A percentile compares a stretch with the other conserved stretches of the same genome.
Conservation (phyloP, 2,329 filamentous ascomycete species). For the Alternaria ventricosa region DNA sequence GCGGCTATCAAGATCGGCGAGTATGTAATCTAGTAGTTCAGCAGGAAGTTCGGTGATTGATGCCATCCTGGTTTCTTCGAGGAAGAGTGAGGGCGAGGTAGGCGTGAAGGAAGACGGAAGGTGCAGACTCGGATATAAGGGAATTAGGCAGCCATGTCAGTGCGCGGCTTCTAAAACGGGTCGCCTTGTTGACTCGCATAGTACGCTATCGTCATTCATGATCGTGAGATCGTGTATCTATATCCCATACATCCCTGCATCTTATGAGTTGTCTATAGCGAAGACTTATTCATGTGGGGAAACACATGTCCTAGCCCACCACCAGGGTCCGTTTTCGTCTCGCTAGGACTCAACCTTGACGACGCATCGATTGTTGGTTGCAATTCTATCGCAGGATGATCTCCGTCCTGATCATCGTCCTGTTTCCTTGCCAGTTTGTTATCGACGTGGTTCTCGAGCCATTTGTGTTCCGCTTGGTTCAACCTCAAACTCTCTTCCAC, state of each 20-base stretch:
- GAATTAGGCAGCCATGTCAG: neutral
- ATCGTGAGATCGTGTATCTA: slow-evolving; percentile 3
- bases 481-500: slow-evolving; percentile 61
- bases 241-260: neutral
- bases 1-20: neutral
- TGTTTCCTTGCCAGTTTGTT: slow-evolving; percentile 33
- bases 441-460: slow-evolving; percentile 43
- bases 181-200: neutral
- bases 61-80: neutral
- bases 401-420: slow-evolving; percentile 8
- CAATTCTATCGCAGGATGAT: neutral
- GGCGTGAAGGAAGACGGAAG: neutral
- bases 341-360: slow-evolving; percentile 9
- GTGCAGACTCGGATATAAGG: neutral
- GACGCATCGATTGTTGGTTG: slow-evolving; percentile 10
- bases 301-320: slow-evolving; percentile 38
- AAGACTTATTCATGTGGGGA: slow-evolving; percentile 53
- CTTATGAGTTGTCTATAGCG: slow-evolving; percentile 33
- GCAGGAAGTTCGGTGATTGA: neutral
- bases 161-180: neutral
- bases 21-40: slow-evolving; percentile 1
- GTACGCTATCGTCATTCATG: neutral
- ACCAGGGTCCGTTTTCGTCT: slow-evolving; percentile 5
- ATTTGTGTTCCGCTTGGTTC: slow-evolving; percentile 37
- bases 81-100: neutral